Evolutionary conservation across 1,139 yeast species (phyloP), one percentile per base, ranked within the genome.

Genomic region (Sugiyamaella novakii): DNA sequence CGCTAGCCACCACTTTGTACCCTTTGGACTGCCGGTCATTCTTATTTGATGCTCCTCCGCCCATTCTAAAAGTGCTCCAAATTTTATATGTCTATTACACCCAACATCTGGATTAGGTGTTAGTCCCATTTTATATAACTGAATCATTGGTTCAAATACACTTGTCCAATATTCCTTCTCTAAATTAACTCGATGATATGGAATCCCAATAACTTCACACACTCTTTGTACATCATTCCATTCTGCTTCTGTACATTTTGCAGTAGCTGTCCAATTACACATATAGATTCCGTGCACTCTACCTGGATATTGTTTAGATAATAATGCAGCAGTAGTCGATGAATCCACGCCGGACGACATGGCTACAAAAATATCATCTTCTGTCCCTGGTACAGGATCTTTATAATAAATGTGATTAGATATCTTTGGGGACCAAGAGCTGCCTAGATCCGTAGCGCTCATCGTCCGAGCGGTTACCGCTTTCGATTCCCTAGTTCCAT

Each of bases 341-440:
- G 98, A 89, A 66, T 92, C 98, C 0, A 92, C 98, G 0, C 99
- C 99, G 0, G 96, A 86, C 1, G 96, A 88, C 97, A 92, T 88
- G 18, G 98, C 96, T 2, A 92, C 79, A 29, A 86, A 72, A 18
- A 92, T 77, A 46, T 75, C 79, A 60, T 46, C 50, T 4, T 25
- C 19, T 22, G 33, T 28, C 7, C 21, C 27, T 6, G 48, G 48
- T 28, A n/a, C n/a, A 3, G 35, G 43, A 15, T 25, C 30, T 11
- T 6, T 27, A 28, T 38, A 38, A n/a, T n/a, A n/a, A n/a, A n/a
- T n/a, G n/a, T n/a, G n/a, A n/a, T n/a, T n/a, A n/a, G n/a, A n/a
- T n/a, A n/a, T n/a, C n/a, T n/a, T n/a, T n/a, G n/a, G n/a, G n/a
- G n/a, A n/a, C n/a, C n/a, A n/a, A n/a, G n/a, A n/a, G n/a, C n/a